These are phyloP conservation scores for Alternaria sp. DNA, from an alignment of 2,329 filamentous ascomycete genomes.

Conservation along the genomic window DNA sequence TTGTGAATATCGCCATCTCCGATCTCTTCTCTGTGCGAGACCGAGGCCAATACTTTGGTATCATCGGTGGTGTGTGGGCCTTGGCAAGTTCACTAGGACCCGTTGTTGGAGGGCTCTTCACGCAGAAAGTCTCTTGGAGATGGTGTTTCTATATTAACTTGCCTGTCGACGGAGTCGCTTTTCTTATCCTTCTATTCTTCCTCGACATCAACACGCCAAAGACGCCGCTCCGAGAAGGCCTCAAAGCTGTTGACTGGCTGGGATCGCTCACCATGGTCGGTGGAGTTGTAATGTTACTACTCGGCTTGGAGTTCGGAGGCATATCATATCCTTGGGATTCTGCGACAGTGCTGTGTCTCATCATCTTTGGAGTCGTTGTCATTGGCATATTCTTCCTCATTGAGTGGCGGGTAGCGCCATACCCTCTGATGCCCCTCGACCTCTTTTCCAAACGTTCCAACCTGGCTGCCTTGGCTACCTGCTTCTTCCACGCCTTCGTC, in stretches of 20 bases:
- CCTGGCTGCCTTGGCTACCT: constrained; percentile 69
- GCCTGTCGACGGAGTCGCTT: constrained; percentile 67
- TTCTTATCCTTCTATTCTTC: constrained; percentile 66
- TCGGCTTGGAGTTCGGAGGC: constrained; percentile 86
- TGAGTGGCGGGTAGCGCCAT: constrained; percentile 76
- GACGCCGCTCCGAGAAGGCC: constrained; percentile 67
- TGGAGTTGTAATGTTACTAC: constrained; percentile 83
- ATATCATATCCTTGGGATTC: constrained; percentile 77
- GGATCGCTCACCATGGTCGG: constrained; percentile 74
- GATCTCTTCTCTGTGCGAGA: constrained; percentile 69
- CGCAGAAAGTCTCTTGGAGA: constrained; percentile 70
- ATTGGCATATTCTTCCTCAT: constrained; percentile 73
- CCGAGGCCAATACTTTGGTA: constrained; percentile 68
- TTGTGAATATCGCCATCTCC: constrained; percentile 70
- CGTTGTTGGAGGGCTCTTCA: constrained; percentile 72
- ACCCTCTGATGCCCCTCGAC: constrained; percentile 78
- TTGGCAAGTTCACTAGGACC: constrained; percentile 72
- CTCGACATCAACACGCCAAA: constrained; percentile 72
- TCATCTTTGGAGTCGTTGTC: constrained; percentile 74
- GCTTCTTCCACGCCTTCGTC: constrained; percentile 77
- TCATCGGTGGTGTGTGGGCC: constrained; percentile 73
- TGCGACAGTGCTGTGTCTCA: constrained; percentile 76
- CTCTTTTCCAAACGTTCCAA: constrained; percentile 74
- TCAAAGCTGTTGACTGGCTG: constrained; percentile 71
- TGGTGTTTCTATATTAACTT: constrained; percentile 69